Evolutionary conservation across 495 filamentous ascomycete genomes (phyloP).

Genomic region (Aspergillus affinis): DNA sequence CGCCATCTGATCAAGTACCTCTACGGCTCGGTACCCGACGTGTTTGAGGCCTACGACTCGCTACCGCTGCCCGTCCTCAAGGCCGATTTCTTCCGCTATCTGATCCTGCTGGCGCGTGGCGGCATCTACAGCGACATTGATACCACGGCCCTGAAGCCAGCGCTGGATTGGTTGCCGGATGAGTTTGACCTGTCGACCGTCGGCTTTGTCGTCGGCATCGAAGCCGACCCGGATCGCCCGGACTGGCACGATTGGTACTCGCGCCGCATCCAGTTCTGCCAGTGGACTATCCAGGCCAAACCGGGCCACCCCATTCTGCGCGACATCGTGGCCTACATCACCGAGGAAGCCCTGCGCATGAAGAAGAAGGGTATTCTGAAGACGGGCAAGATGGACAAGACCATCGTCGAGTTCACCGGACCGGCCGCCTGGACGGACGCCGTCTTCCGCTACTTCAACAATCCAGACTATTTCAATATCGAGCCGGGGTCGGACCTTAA

Average conservation of each 20-base stretch:
- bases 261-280: conserved; percentile 94
- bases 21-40: conserved; percentile 83
- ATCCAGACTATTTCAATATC: conserved; percentile 86
- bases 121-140: conserved; percentile 98
- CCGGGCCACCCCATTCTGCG: conserved; percentile 89
- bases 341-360: conserved; percentile 72
- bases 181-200: conserved; percentile 72
- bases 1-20: conserved; percentile 78
- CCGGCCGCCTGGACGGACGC: conserved; percentile 94
- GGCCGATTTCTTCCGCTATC: conserved; percentile 96
- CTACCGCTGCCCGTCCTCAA: conserved; percentile 88
- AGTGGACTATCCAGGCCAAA: conserved; percentile 98
- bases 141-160: conserved; percentile 78
- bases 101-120: conserved; percentile 89
- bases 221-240: conserved; percentile 88
- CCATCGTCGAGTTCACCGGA: conserved; percentile 94
- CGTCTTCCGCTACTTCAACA: conserved; percentile 91
- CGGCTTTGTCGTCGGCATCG: conserved; percentile 89
- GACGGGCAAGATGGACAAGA: conserved; percentile 64
- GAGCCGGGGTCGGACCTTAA: conserved; percentile 60
- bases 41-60: conserved; percentile 86
- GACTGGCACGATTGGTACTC: conserved; percentile 98
- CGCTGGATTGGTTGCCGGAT: conserved; percentile 82
- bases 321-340: conserved; percentile 84
- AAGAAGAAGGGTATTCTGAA: conserved; percentile 69